These are phyloP conservation scores for Solanum chacoense DNA, from an alignment of 305 asterid genomes.

Conservation along the genomic window DNA sequence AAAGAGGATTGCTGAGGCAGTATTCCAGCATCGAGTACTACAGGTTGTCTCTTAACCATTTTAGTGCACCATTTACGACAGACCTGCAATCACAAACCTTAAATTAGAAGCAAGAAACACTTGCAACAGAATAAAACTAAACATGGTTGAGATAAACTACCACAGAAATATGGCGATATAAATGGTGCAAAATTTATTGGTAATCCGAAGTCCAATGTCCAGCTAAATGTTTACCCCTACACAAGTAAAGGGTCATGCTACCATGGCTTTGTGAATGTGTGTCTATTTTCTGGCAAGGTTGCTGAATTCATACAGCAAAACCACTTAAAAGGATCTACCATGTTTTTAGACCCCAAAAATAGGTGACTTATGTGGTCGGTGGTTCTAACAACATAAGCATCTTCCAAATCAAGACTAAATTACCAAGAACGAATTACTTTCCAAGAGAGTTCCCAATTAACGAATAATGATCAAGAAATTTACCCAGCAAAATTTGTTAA, in stretches of 20 bases:
- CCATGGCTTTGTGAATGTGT: neutral
- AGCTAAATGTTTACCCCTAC: neutral
- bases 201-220: neutral
- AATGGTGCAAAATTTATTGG: neutral
- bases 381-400: neutral
- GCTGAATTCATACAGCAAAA: neutral
- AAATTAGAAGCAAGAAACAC: neutral
- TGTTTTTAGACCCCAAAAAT: neutral
- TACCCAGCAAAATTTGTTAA: constrained; percentile 88
- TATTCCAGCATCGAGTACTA: constrained; percentile 14
- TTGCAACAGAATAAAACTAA: neutral
- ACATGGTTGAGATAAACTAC: neutral
- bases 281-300: neutral
- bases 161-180: neutral
- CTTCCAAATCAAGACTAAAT: neutral
- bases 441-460: neutral
- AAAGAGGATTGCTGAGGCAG: neutral
- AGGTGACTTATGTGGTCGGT: neutral
- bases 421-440: neutral
- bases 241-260: neutral
- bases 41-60: constrained; percentile 84
- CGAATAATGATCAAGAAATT: neutral
- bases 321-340: neutral
- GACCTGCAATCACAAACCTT: constrained; percentile 42
- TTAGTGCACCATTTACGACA: constrained; percentile 62